These are phyloP conservation scores for Tylopilus sp. DNA, from an alignment of 768 basidiomycete genomes.

Conservation along the genomic window DNA sequence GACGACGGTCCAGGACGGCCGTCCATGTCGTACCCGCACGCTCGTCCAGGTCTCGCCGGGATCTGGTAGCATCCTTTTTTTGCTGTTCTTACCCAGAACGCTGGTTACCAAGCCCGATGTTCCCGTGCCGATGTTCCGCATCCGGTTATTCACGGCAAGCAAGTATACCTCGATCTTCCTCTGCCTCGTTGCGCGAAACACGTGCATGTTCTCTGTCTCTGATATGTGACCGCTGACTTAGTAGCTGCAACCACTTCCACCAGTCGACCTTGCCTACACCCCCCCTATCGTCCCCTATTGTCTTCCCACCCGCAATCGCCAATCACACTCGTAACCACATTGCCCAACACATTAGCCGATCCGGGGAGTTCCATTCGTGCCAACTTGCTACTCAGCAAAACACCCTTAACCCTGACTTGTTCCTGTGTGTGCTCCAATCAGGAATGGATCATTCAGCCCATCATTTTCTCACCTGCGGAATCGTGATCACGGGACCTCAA, in stretches of 20 bases:
- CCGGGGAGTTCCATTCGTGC: constrained; percentile 12
- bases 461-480: constrained; percentile 10
- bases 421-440: constrained; percentile 19
- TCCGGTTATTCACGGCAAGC: constrained; percentile 15
- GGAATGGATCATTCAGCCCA: constrained; percentile 12
- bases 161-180: neutral
- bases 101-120: constrained; percentile 9
- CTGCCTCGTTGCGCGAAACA: neutral
- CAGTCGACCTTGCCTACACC: too few species aligned
- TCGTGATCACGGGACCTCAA: constrained; percentile 24
- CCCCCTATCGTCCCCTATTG: too few species aligned
- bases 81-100: constrained; percentile 9
- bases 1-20: constrained; percentile 15
- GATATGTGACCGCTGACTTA: too few species aligned
- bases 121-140: constrained; percentile 24
- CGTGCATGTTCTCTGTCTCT: neutral
- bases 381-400: neutral
- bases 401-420: constrained; percentile 17
- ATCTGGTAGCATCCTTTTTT: constrained; percentile 12
- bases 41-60: constrained; percentile 15
- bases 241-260: too few species aligned
- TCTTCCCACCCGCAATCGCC: constrained; percentile 5
- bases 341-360: constrained; percentile 17
- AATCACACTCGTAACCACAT: constrained; percentile 3
- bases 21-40: constrained; percentile 20